These are phyloP conservation scores for Pleurotus citrinopileatus DNA, from an alignment of 768 basidiomycete species.

Conservation along the genomic window DNA sequence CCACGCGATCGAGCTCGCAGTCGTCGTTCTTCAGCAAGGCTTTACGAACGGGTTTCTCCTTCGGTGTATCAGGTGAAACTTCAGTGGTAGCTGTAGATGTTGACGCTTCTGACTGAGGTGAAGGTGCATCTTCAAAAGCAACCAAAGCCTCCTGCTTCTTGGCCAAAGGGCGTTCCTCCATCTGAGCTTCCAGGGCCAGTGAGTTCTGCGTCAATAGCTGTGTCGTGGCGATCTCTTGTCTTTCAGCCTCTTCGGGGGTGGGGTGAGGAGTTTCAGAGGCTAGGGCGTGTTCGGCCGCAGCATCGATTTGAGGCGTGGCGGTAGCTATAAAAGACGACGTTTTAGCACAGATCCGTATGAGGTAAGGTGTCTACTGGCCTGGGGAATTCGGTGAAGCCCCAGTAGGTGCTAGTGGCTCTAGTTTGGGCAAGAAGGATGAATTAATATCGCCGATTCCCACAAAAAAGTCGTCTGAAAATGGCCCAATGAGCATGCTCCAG, in stretches of 20 bases:
- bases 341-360: background rate
- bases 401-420: conserved; percentile 49
- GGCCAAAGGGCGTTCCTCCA: conserved; percentile 83
- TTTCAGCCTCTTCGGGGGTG: conserved; percentile 40
- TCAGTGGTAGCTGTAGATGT: conserved; percentile 16
- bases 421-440: conserved; percentile 85
- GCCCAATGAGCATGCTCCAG: conserved; percentile 13
- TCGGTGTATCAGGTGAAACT: conserved; percentile 21
- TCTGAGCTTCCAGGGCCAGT: conserved; percentile 76
- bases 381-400: conserved; percentile 24
- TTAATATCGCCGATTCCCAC: conserved; percentile 99
- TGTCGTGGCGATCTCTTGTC: conserved; percentile 41
- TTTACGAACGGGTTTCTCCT: conserved; percentile 53
- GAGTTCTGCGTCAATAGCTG: conserved; percentile 69
- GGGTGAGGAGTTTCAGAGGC: conserved; percentile 20
- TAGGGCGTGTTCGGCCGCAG: conserved; percentile 18
- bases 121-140: conserved; percentile 28
- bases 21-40: conserved; percentile 89
- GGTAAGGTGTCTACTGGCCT: conserved; percentile 9
- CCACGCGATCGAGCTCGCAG: conserved; percentile 74
- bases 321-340: background rate
- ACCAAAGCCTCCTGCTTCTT: conserved; percentile 82
- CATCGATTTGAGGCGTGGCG: conserved; percentile 12
- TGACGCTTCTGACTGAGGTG: conserved; percentile 18
- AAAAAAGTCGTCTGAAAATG: conserved; percentile 86